phyloP scores from a whole-genome alignment of 177 flowering plant species.

The Vitis hybrid region DNA sequence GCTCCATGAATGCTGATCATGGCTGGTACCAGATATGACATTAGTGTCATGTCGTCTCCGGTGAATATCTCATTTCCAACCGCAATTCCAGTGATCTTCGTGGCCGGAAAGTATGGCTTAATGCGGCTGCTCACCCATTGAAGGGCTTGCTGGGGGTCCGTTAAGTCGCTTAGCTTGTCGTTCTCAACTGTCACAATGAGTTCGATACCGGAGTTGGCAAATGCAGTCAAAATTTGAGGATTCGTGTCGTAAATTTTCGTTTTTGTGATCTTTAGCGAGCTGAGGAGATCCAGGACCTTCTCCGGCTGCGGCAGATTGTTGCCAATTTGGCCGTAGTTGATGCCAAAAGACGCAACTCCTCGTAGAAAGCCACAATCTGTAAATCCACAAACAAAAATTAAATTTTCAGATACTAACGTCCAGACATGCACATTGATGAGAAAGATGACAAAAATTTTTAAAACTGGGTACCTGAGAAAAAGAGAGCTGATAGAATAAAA shows the following conservation, averaged over 20 bases:
- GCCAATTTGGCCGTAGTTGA: slow-evolving; percentile 88
- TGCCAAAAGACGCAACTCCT: slow-evolving; percentile 56
- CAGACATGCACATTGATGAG: neutral
- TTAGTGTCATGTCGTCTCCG: slow-evolving; percentile 40
- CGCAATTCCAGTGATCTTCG: slow-evolving; percentile 69
- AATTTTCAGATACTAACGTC: neutral
- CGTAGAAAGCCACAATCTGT: slow-evolving; percentile 33
- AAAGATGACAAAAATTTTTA: neutral
- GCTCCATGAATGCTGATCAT: slow-evolving; percentile 61
- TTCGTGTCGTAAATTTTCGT: slow-evolving; percentile 87
- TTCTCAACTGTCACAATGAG: slow-evolving; percentile 77
- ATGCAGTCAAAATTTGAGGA: slow-evolving; percentile 69
- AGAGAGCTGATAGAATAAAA: slow-evolving; percentile 32
- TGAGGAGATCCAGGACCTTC: slow-evolving; percentile 53
- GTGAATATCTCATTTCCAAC: slow-evolving; percentile 83
- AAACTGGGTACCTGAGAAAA: slow-evolving; percentile 40
- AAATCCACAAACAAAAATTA: neutral
- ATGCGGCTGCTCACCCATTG: slow-evolving; percentile 77
- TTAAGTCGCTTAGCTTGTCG: slow-evolving; percentile 36
- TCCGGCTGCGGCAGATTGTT: slow-evolving; percentile 75
- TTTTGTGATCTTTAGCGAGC: slow-evolving; percentile 51
- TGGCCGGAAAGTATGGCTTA: slow-evolving; percentile 73
- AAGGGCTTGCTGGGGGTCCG: slow-evolving; percentile 64
- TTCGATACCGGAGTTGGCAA: slow-evolving; percentile 72
- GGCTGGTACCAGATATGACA: slow-evolving; percentile 62